These are phyloP conservation scores for Pythium brassicae DNA, from an alignment of 352 stramenopile genomes.

Conservation along the genomic window DNA sequence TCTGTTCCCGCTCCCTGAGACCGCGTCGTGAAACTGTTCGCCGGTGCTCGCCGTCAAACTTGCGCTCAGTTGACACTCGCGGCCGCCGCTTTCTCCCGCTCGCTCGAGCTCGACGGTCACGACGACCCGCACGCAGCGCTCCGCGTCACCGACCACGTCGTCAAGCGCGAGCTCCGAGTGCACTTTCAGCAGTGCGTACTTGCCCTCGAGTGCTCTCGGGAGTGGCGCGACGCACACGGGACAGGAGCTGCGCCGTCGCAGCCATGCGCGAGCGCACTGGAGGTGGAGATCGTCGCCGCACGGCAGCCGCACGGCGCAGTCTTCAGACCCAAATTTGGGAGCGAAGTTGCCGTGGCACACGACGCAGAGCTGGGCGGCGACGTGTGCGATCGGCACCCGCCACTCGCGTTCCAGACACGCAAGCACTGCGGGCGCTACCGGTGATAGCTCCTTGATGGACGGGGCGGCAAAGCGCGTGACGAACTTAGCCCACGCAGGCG, in stretches of 20 bases:
- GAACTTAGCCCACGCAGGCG: slow-evolving; percentile 50
- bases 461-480: slow-evolving; percentile 56
- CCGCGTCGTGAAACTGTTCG: neutral
- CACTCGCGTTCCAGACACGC: slow-evolving; percentile 24
- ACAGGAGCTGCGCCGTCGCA: slow-evolving; percentile 62
- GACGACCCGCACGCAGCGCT: neutral
- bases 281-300: slow-evolving; percentile 87
- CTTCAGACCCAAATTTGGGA: slow-evolving; percentile 24
- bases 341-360: slow-evolving; percentile 85
- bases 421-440: slow-evolving; percentile 31
- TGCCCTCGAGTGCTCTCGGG: slow-evolving; percentile 6
- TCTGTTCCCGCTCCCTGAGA: neutral
- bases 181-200: slow-evolving; percentile 1
- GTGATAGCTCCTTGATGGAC: slow-evolving; percentile 58
- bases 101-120: neutral
- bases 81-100: neutral
- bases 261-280: slow-evolving; percentile 73
- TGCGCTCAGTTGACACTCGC: slow-evolving; percentile 1
- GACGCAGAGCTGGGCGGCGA: slow-evolving; percentile 42
- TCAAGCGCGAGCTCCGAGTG: slow-evolving; percentile 5
- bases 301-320: slow-evolving; percentile 49
- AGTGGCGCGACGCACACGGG: slow-evolving; percentile 77
- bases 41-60: neutral
- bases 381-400: slow-evolving; percentile 12
- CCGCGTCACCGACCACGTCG: too few species aligned